Base-by-base conservation (phyloP, 2,329 filamentous ascomycete genomes). In the Calonectria naviculata region DNA sequence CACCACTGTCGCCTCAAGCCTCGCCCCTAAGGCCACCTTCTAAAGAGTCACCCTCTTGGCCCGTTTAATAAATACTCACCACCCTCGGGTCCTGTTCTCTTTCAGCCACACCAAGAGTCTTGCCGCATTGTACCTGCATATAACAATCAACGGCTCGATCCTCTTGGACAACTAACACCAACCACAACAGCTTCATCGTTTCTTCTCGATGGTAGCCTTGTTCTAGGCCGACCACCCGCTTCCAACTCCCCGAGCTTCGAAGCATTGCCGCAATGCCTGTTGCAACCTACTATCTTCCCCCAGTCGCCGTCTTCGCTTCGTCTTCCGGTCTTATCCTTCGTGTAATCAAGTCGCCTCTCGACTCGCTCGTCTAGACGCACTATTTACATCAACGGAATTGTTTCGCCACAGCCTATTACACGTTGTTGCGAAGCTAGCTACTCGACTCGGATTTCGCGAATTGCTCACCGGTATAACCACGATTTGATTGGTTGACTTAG, bases 271-370 rank as follows among this genome's bases (percentile, higher is more conserved):
- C 85, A 79, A 92, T 92, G 90, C 86, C 85, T 88, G 80, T 90
- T 90, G 87, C 84, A 86, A 85, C 82, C 83, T 82, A 81, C 78
- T 78, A 78, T 78, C 76, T 81, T 81, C 85, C 84, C 85, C 87
- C 89, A 91, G 90, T 92, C 89, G 89, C 87, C 88, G 85, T 89
- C 89, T 88, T 85, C 83, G 88, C 86, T 84, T 86, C 84, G 89
- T 90, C 87, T 81, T 86, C 89, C 89, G 88, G 89, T 89, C 83
- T 85, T 81, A 86, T 89, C 86, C 82, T 86, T 85, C 82, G 86
- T 89, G 86, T 86, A 87, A 86, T 85, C 81, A 84, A 83, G 82
- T 84, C 82, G 74, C 71, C 73, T 83, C 79, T 79, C 80, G 80
- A 80, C 82, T 77, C 74, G 67, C 71, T 81, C 79, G 82, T 85